phyloP scores from a whole-genome alignment of 2,329 filamentous ascomycete genomes.

The Clonostachys rosea region DNA sequence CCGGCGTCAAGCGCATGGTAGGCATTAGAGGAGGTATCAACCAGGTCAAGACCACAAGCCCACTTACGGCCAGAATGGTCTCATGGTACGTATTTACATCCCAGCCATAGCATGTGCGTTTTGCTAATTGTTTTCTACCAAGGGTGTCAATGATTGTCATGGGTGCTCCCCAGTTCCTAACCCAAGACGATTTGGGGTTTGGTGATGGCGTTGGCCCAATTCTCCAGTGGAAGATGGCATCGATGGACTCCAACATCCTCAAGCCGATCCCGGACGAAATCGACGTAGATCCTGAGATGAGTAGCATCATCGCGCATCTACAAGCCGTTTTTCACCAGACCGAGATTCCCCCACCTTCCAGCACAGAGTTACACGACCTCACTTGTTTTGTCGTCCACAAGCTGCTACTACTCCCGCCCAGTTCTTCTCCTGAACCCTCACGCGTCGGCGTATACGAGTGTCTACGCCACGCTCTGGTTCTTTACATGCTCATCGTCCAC shows the following conservation, averaged over 20 bases:
- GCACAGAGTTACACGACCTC: slow-evolving; percentile 46
- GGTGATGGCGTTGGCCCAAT: slow-evolving; percentile 45
- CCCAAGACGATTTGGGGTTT: slow-evolving; percentile 40
- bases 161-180: slow-evolving; percentile 45
- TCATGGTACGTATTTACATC: slow-evolving; percentile 36
- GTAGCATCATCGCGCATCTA: slow-evolving; percentile 34
- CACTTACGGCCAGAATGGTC: slow-evolving; percentile 50
- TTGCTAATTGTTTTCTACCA: neutral
- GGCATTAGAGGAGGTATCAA: slow-evolving; percentile 44
- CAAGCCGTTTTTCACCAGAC: slow-evolving; percentile 32
- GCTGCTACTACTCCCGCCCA: slow-evolving; percentile 24
- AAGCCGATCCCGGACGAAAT: slow-evolving; percentile 5
- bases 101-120: neutral
- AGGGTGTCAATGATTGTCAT: slow-evolving; percentile 56
- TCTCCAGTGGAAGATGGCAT: slow-evolving; percentile 34
- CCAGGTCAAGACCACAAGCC: slow-evolving; percentile 38
- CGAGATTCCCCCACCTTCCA: slow-evolving; percentile 16
- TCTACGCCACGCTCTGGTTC: slow-evolving; percentile 37
- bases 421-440: slow-evolving; percentile 2
- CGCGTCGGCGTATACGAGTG: slow-evolving; percentile 27
- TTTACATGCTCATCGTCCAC: slow-evolving; percentile 50
- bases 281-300: slow-evolving; percentile 21
- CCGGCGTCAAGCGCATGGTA: slow-evolving; percentile 43
- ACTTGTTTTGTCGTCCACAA: slow-evolving; percentile 49
- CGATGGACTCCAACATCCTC: slow-evolving; percentile 1